These are phyloP conservation scores for Rhodotorula mucilaginosa DNA, from an alignment of 1,284 basidiomycete genomes.

Conservation along the genomic window DNA sequence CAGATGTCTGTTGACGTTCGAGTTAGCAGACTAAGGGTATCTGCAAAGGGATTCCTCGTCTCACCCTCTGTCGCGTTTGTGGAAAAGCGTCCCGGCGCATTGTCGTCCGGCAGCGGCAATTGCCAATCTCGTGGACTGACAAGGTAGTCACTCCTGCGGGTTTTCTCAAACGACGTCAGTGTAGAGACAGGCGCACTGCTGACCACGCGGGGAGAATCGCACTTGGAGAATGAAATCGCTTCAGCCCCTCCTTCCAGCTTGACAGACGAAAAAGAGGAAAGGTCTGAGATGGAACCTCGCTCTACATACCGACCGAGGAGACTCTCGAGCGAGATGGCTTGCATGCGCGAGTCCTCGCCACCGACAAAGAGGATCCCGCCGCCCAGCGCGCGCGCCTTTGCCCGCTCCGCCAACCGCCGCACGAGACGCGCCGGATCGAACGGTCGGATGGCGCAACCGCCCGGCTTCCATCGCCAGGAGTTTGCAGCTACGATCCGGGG, in stretches of 20 bases:
- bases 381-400: background rate
- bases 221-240: background rate
- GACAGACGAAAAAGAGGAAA: too few relatives aligned
- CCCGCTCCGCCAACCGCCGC: background rate
- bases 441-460: background rate
- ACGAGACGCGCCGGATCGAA: background rate
- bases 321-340: background rate
- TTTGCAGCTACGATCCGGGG: too few relatives aligned
- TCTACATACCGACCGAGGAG: background rate
- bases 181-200: background rate
- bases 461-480: background rate
- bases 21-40: background rate
- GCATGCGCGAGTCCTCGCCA: background rate
- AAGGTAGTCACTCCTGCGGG: background rate
- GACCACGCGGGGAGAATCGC: background rate
- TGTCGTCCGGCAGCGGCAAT: background rate
- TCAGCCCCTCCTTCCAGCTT: background rate
- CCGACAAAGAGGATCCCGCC: constrained; percentile 7
- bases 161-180: background rate
- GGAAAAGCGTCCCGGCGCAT: too few relatives aligned
- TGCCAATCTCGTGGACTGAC: background rate
- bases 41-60: background rate
- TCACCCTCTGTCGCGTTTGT: background rate
- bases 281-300: background rate
- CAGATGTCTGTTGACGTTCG: background rate